phyloP scores from a whole-genome alignment of 768 basidiomycete species.

The Serendipita indica region DNA sequence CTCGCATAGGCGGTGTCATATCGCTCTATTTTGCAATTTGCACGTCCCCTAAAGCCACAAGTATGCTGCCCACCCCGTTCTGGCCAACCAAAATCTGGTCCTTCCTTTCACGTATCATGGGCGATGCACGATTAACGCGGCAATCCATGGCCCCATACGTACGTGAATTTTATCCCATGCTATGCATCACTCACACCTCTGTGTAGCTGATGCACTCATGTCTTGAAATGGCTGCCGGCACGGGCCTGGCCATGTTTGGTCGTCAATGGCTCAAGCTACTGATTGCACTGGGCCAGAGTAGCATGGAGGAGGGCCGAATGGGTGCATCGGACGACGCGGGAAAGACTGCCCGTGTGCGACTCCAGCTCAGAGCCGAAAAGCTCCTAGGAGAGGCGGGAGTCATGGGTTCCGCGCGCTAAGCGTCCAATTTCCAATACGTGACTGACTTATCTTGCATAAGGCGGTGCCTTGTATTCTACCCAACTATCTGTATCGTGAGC shows the following conservation, averaged over 20 bases:
- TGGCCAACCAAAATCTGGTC: constrained; percentile 53
- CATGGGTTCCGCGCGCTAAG: too few relatives aligned
- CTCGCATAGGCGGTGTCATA: constrained; percentile 62
- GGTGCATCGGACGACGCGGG: constrained; percentile 50
- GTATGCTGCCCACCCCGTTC: constrained; percentile 39
- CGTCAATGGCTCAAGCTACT: constrained; percentile 65
- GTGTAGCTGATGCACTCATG: constrained; percentile 4
- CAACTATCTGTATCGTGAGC: too few relatives aligned
- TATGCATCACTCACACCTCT: constrained; percentile 36
- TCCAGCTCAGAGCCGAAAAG: constrained; percentile 50
- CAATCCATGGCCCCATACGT: constrained; percentile 50
- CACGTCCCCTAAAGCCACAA: constrained; percentile 20
- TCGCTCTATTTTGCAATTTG: constrained; percentile 70
- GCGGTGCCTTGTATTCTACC: too few relatives aligned
- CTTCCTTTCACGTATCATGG: constrained; percentile 52
- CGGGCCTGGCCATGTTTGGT: constrained; percentile 51
- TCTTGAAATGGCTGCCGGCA: constrained; percentile 32
- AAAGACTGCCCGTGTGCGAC: constrained; percentile 45
- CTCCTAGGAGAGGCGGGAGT: constrained; percentile 6
- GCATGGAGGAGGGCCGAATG: constrained; percentile 29
- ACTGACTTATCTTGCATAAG: too few relatives aligned
- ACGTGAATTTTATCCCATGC: background rate
- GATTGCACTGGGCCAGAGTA: constrained; percentile 45
- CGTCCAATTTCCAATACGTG: too few relatives aligned
- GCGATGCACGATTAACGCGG: constrained; percentile 35